Base-by-base conservation (phyloP, 345 rosid genomes). In the Rhizophora mangle region DNA sequence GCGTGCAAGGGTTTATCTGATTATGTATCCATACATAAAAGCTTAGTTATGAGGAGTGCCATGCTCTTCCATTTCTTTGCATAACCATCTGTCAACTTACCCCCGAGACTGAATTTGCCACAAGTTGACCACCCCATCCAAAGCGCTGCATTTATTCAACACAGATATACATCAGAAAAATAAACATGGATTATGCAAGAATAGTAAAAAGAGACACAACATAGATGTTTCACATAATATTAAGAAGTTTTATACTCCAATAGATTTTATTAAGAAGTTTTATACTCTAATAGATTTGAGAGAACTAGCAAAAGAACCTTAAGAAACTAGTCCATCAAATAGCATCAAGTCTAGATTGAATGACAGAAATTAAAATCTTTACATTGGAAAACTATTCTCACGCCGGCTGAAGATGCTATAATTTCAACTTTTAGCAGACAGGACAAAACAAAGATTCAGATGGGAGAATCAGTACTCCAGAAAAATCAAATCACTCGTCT, bases 111-210 rank as follows among this genome's bases (percentile, higher is more conserved):
- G 81, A 71, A 82, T 63, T 74, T 82, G 77, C 85, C 85, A 79
- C 31, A 82, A 79, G 72, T 82, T 76, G 62, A 82, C 58, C 37
- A 73, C 22, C 36, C 83, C 83, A 70, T 82, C 85, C 79, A 82
- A 72, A 68, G 85, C 79, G 71, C 85, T 82, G 79, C 9, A 72
- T 15, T 37, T 21, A 20, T 71, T 60, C 71, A 15, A 52, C 60
- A 73, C 27, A 39, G 61, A 15, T 20, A 20, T n/a, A 39, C 7
- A 30, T 4, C 27, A 63, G 55, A 57, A 60, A 68, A 68, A 36
- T 31, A 24, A 13, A 6, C n/a, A 26, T 10, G 55, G 36, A 67
- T 49, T 49, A 22, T 20, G 54, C 20, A 26, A 67, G 36, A 22
- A 26, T 3, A 46, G 37, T 52, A 19, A 39, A 46, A 31, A 34